Evolutionary conservation across 2,329 filamentous ascomycete species (phyloP), one percentile per base, ranked within the genome.

Genomic region (Neonectria hederae): DNA sequence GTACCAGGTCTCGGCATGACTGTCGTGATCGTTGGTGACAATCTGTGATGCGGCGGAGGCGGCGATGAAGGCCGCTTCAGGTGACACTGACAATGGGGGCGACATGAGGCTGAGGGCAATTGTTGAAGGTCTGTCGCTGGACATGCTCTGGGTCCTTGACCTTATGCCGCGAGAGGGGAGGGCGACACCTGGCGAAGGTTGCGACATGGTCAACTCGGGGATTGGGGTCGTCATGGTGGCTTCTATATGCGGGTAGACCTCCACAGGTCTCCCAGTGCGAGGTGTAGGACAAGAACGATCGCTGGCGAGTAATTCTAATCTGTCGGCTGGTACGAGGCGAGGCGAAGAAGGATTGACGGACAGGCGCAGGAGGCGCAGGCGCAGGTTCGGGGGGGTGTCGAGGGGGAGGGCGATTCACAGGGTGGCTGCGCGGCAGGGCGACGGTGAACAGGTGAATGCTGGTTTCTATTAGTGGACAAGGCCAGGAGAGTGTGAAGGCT

Each of bases 31-130:
- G 75, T 94, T 93, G 63, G 93, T 95, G 71, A 98, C 90, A 67
- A 97, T 95, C 77, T 97, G 93, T 19, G 93, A 94, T 55, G 95
- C 96, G 63, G 95, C 93, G 49, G 93, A 91, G 32, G 89, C 85
- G 51, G 95, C 94, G 74, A 99, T 94, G 80, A 97, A 99, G 19
- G 90, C 92, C 30, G 96, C 90, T 69, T 91, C 84, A 10, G 95
- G 96, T 49, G 89, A 89, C 62, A 95, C 86, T 54, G 83, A 83
- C 35, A 87, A 77, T 19, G 93, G 91, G 56, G 92, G 91, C 51
- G 89, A 87, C 77, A 88, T 84, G 54, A 91, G 80, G 73, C 85
- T 85, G 74, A 83, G 82, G 77, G 80, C 82, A 73, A 85, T 82
- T 66, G 86, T 83, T 6, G 90, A 92, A 24, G 89, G 87, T 65